These are phyloP conservation scores for Eucalyptus polybractea DNA, from an alignment of 345 rosid genomes.

Conservation along the genomic window DNA sequence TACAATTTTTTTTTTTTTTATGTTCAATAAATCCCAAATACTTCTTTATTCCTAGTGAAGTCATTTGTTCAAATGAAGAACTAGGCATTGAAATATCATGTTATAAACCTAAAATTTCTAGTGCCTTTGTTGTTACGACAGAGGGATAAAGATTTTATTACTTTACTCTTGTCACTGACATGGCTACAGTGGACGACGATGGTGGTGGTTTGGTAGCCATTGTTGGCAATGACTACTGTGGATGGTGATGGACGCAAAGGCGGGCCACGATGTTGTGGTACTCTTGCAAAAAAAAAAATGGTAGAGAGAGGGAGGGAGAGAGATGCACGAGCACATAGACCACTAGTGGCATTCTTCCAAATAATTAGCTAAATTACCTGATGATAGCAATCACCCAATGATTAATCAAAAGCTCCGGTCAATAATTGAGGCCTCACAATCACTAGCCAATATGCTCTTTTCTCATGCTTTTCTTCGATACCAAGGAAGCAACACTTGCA, in stretches of 20 bases:
- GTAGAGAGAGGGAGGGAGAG: not conserved
- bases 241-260: not conserved
- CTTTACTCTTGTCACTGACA: fast-evolving
- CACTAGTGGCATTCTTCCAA: not conserved
- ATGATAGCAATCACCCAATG: not conserved
- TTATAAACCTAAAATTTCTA: not conserved
- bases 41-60: not conserved
- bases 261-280: not conserved
- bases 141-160: not conserved
- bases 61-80: not conserved
- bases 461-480: too few relatives aligned
- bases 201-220: not conserved
- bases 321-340: not conserved
- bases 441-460: fast-evolving
- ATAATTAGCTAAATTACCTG: not conserved
- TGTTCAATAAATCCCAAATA: not conserved
- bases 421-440: too few relatives aligned
- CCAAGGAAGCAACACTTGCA: not conserved
- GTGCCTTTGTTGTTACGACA: fast-evolving
- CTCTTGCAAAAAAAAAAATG: too few relatives aligned
- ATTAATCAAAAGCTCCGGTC: not conserved
- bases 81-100: not conserved
- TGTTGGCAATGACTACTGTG: not conserved
- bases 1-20: not conserved
- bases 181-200: fast-evolving